Evolutionary conservation across 192 early-diverging fungal genomes (phyloP), one percentile per base, ranked within the genome.

Genomic region (Entomortierella chlamydospora): DNA sequence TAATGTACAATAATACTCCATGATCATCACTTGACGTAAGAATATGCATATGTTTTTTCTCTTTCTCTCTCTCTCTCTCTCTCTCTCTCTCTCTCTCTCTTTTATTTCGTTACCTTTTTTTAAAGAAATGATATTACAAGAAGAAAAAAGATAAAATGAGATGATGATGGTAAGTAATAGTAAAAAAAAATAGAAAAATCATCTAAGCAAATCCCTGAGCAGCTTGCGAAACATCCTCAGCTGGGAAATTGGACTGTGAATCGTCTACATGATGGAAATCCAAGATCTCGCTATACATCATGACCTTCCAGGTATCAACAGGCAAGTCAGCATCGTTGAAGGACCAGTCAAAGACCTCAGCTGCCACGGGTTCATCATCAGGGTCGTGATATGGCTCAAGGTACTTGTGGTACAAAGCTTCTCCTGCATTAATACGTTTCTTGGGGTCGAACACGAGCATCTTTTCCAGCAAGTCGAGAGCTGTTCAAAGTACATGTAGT

Each of bases 381-480:
- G 93, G 91, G 82, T 98, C 96, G 80, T 97, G 94, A 78, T 95
- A 97, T 11, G 91, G 92, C 62, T 92, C 93, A 28, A 98, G 83
- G 68, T 96, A 98, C 49, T 94, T 92, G 76, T 98, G 97, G 5
- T 90, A 88, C 37, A 98, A 84, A 13, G 95, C 95, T 72, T 98
- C 87, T 53, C 86, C 86, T 8, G 95, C 95, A 61, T 87, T 96
- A 58, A 96, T 95, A 60, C 97, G 91, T 83, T 91, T 95, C 64
- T 88, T 88, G 64, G 95, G 95, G 74, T 98, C 97, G 84, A 95
- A 98, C 13, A 96, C 93, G 12, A 98, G 85, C 94, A 96, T 96
- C 82, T 87, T 93, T 66, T 93, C 93, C 13, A 98, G 86, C 68
- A 98, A 88, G 73, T 97, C 95, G 33, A 96, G 81, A 0, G 93